A percentile compares a stretch with the other conserved stretches of the same genome.
phyloP scores from a whole-genome alignment of 2,329 filamentous ascomycete genomes.

The Pleomassaria siparia region DNA sequence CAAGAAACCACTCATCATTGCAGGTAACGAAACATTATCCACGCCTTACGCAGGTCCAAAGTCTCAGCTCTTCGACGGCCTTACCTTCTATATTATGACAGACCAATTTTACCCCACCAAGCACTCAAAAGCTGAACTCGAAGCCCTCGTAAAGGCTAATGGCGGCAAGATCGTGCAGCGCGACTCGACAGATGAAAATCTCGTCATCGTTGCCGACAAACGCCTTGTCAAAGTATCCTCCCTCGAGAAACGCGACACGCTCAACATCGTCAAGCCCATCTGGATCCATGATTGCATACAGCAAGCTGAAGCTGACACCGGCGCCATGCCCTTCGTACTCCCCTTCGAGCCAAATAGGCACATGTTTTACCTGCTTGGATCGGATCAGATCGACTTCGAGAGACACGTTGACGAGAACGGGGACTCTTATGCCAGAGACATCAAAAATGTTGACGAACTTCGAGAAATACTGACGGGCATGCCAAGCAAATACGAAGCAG shows the following conservation, averaged over 20 bases:
- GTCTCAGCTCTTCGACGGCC: conserved; percentile 69
- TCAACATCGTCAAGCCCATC: conserved; percentile 72
- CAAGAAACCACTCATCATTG: conserved; percentile 72
- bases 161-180: conserved; percentile 80
- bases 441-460: conserved; percentile 63
- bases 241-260: conserved; percentile 69
- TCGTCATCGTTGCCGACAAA: conserved; percentile 78
- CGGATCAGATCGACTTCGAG: conserved; percentile 56
- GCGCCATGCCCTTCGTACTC: conserved; percentile 60
- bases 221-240: conserved; percentile 79
- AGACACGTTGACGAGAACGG: conserved; percentile 73
- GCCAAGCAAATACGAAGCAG: conserved; percentile 22
- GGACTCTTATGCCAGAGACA: conserved; percentile 79
- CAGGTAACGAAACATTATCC: conserved; percentile 60
- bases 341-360: conserved; percentile 67
- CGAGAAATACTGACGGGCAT: conserved; percentile 44
- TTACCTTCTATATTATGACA: conserved; percentile 82
- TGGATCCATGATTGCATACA: conserved; percentile 85
- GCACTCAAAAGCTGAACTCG: conserved; percentile 76
- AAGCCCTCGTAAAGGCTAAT: conserved; percentile 78
- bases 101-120: conserved; percentile 71
- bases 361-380: conserved; percentile 68
- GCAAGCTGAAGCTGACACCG: conserved; percentile 56
- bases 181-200: conserved; percentile 61
- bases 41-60: conserved; percentile 59